These are phyloP conservation scores for Colletotrichum gigasporum DNA, from an alignment of 2,329 filamentous ascomycete species.

Conservation along the genomic window DNA sequence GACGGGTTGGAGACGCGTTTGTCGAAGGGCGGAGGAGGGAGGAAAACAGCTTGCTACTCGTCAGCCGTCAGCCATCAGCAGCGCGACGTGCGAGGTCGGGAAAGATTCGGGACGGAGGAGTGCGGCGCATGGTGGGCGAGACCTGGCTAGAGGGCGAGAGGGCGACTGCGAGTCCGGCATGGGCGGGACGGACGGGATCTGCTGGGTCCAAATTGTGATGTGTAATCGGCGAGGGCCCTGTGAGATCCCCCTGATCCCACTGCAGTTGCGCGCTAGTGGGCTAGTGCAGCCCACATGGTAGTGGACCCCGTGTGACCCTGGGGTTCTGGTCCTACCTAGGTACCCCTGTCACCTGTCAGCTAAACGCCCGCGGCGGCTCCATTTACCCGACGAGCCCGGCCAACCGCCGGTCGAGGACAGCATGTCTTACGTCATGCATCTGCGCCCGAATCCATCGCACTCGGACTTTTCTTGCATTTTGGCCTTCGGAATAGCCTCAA, in stretches of 20 bases:
- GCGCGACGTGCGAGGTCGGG: constrained; percentile 1
- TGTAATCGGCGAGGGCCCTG: constrained; percentile 21
- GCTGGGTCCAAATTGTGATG: constrained; percentile 8
- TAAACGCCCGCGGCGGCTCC: neutral
- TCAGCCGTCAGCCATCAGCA: constrained; percentile 10
- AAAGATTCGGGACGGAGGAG: constrained; percentile 1
- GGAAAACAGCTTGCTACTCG: constrained; percentile 7
- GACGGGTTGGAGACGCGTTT: neutral
- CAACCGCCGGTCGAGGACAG: too few relatives aligned
- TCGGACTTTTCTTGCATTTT: neutral
- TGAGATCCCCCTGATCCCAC: constrained; percentile 3
- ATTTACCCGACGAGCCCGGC: neutral
- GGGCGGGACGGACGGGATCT: constrained; percentile 13
- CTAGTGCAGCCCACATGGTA: neutral
- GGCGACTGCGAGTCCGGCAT: neutral
- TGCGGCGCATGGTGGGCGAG: constrained; percentile 15
- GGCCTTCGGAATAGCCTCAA: neutral
- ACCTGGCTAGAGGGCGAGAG: too few relatives aligned
- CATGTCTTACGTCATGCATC: constrained; percentile 23
- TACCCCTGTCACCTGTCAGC: constrained; percentile 6
- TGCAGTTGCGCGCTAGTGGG: too few relatives aligned
- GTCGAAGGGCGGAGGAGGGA: neutral
- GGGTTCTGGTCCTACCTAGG: too few relatives aligned
- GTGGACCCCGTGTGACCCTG: constrained; percentile 1
- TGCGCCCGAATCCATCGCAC: neutral